Base-by-base conservation (phyloP, 805 yeast species). In the Wickerhamiella azymoides region DNA sequence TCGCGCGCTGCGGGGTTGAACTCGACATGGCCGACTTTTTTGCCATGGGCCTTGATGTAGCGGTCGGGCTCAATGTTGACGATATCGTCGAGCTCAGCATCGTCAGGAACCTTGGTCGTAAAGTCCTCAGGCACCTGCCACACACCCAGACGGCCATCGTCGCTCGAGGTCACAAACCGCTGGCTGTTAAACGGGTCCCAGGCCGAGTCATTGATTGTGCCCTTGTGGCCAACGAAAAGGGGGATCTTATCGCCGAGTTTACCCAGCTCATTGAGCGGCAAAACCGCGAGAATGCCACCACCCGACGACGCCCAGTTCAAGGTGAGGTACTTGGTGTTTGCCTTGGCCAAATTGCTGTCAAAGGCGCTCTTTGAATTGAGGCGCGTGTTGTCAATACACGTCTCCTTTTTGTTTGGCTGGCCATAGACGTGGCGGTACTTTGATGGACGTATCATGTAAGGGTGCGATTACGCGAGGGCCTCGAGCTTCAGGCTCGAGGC, bases 361-460 rank as follows among this genome's bases (percentile, higher is more conserved):
- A 95, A 92, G 1, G 97, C 98, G 59, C 86, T 88, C 59, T 84
- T 79, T 54, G 64, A 63, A 21, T 41, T 41, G 39, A 68, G 55
- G 27, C 65, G 62, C 24, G 67, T 66, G 62, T 82, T 82, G 56
- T 82, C 92, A 58, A 77, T 80, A 61, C 80, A 74, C 47, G 74
- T 65, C 58, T 82, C 89, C 58, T 73, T 78, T 61, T 76, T 75
- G 50, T 77, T 70, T 14, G 92, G 76, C 66, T 88, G 96, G 36
- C 97, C 97, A 63, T 73, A 92, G 18, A 92, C 96, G 61, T 92
- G 97, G 61, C 98, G 84, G 62, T 79, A 92, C 62, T 92, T 92
- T 9, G 97, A 89, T 18, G 96, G 94, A 67, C 97, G 83, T 37
- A 92, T 96, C 40, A 37, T 37, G 26, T 11, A 27, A 27, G n/a